Conservation (phyloP, 2,329 filamentous ascomycete species). For the Aspergillus brasiliensis region DNA sequence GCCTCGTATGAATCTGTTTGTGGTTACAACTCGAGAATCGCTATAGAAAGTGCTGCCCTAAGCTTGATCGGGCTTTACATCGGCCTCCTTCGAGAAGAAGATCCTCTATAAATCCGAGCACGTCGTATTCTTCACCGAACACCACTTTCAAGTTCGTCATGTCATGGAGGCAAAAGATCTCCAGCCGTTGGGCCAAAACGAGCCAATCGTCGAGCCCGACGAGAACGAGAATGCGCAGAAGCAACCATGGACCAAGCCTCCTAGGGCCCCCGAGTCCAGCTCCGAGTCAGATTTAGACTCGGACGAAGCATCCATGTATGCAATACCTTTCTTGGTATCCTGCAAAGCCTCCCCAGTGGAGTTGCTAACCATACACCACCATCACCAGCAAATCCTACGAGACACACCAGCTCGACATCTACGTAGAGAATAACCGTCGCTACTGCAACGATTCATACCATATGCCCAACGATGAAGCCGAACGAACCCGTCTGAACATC, state of each 20-base stretch:
- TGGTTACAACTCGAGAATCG: neutral
- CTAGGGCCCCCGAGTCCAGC: neutral
- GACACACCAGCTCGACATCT: slow-evolving; percentile 52
- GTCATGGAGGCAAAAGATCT: slow-evolving; percentile 29
- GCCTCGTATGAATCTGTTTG: neutral
- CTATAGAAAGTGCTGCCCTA: neutral
- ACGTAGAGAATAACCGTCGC: slow-evolving; percentile 62
- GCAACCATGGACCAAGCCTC: slow-evolving; percentile 8
- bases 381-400: slow-evolving; percentile 37
- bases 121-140: neutral
- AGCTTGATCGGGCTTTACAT: neutral
- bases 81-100: neutral
- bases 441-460: slow-evolving; percentile 65
- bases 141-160: slow-evolving; percentile 23
- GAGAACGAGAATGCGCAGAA: slow-evolving; percentile 13
- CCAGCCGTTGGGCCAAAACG: slow-evolving; percentile 18
- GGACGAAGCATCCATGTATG: slow-evolving; percentile 29
- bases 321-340: slow-evolving; percentile 5
- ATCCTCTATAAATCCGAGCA: neutral
- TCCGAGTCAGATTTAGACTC: slow-evolving; percentile 19
- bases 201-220: slow-evolving; percentile 16
- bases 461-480: slow-evolving; percentile 68
- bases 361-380: slow-evolving; percentile 10
- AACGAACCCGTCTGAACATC: slow-evolving; percentile 64
- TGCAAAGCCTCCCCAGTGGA: neutral